Evolutionary conservation across 176 grass and related monocot genomes (phyloP), one percentile per base, ranked within the genome.

Genomic region (Triticum turgidum): DNA sequence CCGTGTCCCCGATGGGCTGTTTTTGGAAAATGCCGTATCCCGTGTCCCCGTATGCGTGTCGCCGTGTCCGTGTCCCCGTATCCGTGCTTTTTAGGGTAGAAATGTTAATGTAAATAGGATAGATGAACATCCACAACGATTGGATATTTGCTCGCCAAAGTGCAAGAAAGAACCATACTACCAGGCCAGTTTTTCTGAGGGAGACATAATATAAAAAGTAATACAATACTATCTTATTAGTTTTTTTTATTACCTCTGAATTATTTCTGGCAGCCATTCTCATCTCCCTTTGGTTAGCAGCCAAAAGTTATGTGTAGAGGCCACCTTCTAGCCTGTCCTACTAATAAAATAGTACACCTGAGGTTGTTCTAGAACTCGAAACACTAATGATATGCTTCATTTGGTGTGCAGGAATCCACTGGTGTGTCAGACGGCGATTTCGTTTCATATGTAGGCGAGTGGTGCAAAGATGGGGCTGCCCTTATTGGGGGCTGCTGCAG

Each of bases 401-500:
- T 67, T 69, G 27, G 12, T 88, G 61, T 72, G 51, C 89, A 99
- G 97, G 83, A 79, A 83, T 96, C 89, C 11, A 99, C 94, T 38
- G 94, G 97, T 3, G 87, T 93, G 3, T 88, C 97, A 69, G 94
- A 99, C 37, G 97, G 77, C 6, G 92, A 99, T 83, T 99, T 99
- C 78, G 81, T 99, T 61, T 99, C 97, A 22, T 87, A 94, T 52
- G 97, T 96, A 67, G 81, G 45, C 3, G 80, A 87, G 73, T 99
- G 97, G 97, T 82, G 85, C 82, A 89, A 94, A 63, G 97, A 88
- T 30, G 97, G 97, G 10, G 97, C 92, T 33, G 33, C 61, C 6
- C 87, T 96, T 8, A 91, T 99, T 1, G 92, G 97, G 2, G 97
- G 97, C 58, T 99, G 97, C 59, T 99, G 97, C 90, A 94, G 97